Evolutionary conservation across 1,139 yeast species (phyloP).

Genomic region (Lodderomyces orthopsilosis): DNA sequence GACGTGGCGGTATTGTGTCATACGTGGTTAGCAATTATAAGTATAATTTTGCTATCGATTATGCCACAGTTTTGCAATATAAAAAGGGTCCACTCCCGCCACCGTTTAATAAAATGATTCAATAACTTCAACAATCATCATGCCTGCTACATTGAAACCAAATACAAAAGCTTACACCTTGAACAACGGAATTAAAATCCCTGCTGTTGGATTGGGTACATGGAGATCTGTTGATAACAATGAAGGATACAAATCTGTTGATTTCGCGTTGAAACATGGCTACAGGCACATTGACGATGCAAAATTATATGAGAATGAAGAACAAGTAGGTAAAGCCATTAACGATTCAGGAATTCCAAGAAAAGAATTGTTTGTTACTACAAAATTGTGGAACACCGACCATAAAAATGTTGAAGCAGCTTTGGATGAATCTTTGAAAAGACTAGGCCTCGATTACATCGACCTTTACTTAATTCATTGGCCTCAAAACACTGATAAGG

Average conservation of each 20-base stretch:
- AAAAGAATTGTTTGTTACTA: constrained; percentile 70
- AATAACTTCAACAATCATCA: background rate
- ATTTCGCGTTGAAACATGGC: constrained; percentile 63
- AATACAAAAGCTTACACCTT: constrained; percentile 34
- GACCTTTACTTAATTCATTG: constrained; percentile 85
- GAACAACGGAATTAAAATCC: constrained; percentile 64
- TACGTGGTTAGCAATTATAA: background rate
- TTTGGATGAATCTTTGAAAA: constrained; percentile 58
- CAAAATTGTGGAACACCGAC: constrained; percentile 73
- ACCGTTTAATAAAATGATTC: background rate
- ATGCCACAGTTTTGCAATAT: background rate
- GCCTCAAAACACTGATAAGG: constrained; percentile 61
- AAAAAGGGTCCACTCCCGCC: background rate
- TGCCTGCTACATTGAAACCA: constrained; percentile 12
- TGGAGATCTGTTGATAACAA: constrained; percentile 65
- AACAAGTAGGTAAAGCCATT: constrained; percentile 62
- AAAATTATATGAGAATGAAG: constrained; percentile 64
- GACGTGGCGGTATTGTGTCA: too few species aligned
- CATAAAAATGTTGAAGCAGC: constrained; percentile 61
- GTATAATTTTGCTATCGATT: background rate
- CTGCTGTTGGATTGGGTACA: constrained; percentile 74
- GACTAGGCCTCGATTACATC: constrained; percentile 73
- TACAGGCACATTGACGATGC: constrained; percentile 83
- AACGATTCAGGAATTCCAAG: constrained; percentile 67
- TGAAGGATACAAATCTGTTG: constrained; percentile 60